Evolutionary conservation across 2,329 filamentous ascomycete species (phyloP), one percentile per base, ranked within the genome.

Genomic region (Aspergillus carbonarius): DNA sequence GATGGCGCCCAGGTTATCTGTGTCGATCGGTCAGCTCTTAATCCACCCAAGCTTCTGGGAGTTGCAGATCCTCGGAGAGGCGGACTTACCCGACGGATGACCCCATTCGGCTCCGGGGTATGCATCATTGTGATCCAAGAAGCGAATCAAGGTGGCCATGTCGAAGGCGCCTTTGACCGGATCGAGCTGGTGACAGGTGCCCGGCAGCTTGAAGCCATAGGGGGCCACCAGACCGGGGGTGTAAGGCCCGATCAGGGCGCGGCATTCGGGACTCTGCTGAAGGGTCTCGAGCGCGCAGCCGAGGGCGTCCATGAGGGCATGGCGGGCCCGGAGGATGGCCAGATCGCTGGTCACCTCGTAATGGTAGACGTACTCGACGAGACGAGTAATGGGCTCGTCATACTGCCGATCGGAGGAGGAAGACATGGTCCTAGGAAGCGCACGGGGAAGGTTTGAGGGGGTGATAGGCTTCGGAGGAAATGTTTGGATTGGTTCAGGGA

Each of bases 121-220:
- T 5, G 71, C 76, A 67, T 79, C 77, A 52, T 78, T 79, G 51
- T 77, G 75, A 59, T 79, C 77, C 13, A 79, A 60, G 54, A 76
- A 78, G 25, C 76, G 68, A 37, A 79, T 76, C 60, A 76, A 59
- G 2, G 66, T 61, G 0, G 74, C 75, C 20, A 79, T 42, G 54
- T 75, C 71, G 55, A 78, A 79, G 13, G 77, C 72, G 0, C 74
- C 76, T 48, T 78, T 74, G 1, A 74, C 46, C 3, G 71, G 70
- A 55, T 79, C 77, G 12, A 78, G 50, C 8, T 67, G 58, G 37
- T 70, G 68, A 3, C 39, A n/a, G 5, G 77, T 79, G 1, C 77
- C 77, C 0, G 77, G 77, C 0, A 79, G 42, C 18, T 64, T 66
- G 60, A 77, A 74, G 12, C 75, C 76, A 63, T 68, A 63, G 2